Conservation (phyloP, 2,329 filamentous ascomycete species). For the Chaetothyriales sp. region DNA sequence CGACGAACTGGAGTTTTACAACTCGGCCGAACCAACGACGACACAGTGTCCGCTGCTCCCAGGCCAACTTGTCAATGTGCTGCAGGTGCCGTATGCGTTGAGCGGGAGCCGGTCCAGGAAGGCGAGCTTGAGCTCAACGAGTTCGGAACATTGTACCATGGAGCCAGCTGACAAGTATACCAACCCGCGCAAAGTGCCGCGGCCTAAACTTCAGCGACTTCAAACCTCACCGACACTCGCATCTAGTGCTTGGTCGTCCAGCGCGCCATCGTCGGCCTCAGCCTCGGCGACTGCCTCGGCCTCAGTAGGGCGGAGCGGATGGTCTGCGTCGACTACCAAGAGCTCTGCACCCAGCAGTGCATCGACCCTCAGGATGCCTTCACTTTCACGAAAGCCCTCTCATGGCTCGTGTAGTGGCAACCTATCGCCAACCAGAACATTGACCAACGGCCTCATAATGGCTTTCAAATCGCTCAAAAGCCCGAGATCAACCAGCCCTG, state of each 20-base stretch:
- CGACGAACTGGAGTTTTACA: conserved; percentile 59
- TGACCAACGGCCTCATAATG: conserved; percentile 24
- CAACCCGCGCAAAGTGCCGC: conserved; percentile 46
- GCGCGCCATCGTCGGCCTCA: neutral
- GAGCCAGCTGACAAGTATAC: conserved; percentile 62
- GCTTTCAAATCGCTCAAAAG: conserved; percentile 24
- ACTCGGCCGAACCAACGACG: conserved; percentile 57
- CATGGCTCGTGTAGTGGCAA: conserved; percentile 20
- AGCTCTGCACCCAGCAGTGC: conserved; percentile 9
- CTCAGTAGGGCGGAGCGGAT: conserved; percentile 3
- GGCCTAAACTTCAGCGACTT: conserved; percentile 30
- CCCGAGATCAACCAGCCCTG: conserved; percentile 9
- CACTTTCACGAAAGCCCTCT: conserved; percentile 17
- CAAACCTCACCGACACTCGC: conserved; percentile 27
- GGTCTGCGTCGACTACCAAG: conserved; percentile 14
- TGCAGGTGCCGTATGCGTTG: conserved; percentile 61
- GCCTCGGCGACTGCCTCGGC: neutral
- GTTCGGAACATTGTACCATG: conserved; percentile 54
- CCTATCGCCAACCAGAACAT: conserved; percentile 20
- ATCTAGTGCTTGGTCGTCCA: conserved; percentile 9
- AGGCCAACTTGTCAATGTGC: conserved; percentile 71
- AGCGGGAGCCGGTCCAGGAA: conserved; percentile 41
- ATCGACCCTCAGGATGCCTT: conserved; percentile 12
- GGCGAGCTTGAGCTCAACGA: conserved; percentile 47
- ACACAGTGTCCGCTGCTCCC: conserved; percentile 72